These are phyloP conservation scores for Rhodotorula kratochvilovae DNA, from an alignment of 768 basidiomycete genomes.

Conservation along the genomic window DNA sequence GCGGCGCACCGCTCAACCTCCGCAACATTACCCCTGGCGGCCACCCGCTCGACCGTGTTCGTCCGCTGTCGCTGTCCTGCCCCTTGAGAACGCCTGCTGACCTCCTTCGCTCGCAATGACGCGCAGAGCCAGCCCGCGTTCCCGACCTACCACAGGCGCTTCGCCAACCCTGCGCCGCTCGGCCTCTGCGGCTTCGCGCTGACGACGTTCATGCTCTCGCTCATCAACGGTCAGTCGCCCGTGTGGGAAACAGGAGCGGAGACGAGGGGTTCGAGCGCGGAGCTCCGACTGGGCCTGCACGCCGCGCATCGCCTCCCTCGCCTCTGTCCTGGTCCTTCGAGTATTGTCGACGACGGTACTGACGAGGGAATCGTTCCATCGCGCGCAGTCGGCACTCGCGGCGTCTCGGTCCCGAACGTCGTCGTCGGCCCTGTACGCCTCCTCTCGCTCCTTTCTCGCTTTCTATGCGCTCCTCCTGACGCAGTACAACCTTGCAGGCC, in stretches of 20 bases:
- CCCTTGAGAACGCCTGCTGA: background rate
- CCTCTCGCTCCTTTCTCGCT: background rate
- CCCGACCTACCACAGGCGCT: slow-evolving; percentile 44
- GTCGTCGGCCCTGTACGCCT: slow-evolving; percentile 33
- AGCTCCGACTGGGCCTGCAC: background rate
- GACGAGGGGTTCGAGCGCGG: background rate
- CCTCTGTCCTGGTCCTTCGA: no score
- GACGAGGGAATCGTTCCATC: no score
- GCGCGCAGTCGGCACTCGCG: slow-evolving; percentile 39
- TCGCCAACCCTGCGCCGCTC: slow-evolving; percentile 37
- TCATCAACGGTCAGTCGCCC: slow-evolving; percentile 21
- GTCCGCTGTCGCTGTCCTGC: background rate
- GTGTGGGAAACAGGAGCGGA: background rate
- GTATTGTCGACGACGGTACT: background rate
- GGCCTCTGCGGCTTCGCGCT: slow-evolving; percentile 42
- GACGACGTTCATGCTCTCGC: slow-evolving; percentile 47
- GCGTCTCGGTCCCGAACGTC: slow-evolving; percentile 31
- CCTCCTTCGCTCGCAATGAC: background rate
- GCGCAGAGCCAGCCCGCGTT: slow-evolving; percentile 41
- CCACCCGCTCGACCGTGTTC: slow-evolving; percentile 22
- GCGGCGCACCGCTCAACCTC: slow-evolving; percentile 31
- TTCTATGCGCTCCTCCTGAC: background rate
- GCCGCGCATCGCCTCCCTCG: background rate
- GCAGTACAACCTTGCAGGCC: background rate
- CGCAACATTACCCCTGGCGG: slow-evolving; percentile 36